Conservation (phyloP, 768 basidiomycete species). For the Amyloporia xantha region DNA sequence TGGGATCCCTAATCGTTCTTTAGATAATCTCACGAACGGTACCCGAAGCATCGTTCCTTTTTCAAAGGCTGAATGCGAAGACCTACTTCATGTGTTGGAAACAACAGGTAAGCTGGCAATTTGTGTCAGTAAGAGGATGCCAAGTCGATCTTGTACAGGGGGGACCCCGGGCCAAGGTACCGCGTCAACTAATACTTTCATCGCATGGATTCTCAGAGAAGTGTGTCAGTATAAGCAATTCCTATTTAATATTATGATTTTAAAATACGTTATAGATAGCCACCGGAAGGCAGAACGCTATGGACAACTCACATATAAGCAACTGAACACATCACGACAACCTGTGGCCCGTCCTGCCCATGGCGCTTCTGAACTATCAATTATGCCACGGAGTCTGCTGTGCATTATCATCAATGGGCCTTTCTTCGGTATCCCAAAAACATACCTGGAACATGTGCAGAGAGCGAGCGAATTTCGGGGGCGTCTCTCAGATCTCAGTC, state of each 20-base stretch:
- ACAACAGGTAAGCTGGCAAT: no score
- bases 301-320: conserved; percentile 32
- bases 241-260: neutral
- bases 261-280: conserved; percentile 23
- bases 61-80: conserved; percentile 47
- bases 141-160: no score
- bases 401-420: conserved; percentile 34
- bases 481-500: conserved; percentile 39
- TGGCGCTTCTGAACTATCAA: conserved; percentile 1
- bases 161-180: neutral
- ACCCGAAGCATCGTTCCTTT: conserved; percentile 41
- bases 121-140: no score
- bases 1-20: conserved; percentile 20
- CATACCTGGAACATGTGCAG: conserved; percentile 45
- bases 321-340: conserved; percentile 21
- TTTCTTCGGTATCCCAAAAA: conserved; percentile 48
- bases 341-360: conserved; percentile 4
- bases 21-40: conserved; percentile 44
- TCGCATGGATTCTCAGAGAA: conserved; percentile 47
- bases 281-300: conserved; percentile 40
- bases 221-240: conserved; percentile 26
- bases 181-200: conserved; percentile 24
- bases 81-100: conserved; percentile 32
- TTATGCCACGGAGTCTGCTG: conserved; percentile 22
- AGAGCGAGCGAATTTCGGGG: conserved; percentile 43